Conservation (phyloP, 495 filamentous ascomycete species). For the Poronia punctata region DNA sequence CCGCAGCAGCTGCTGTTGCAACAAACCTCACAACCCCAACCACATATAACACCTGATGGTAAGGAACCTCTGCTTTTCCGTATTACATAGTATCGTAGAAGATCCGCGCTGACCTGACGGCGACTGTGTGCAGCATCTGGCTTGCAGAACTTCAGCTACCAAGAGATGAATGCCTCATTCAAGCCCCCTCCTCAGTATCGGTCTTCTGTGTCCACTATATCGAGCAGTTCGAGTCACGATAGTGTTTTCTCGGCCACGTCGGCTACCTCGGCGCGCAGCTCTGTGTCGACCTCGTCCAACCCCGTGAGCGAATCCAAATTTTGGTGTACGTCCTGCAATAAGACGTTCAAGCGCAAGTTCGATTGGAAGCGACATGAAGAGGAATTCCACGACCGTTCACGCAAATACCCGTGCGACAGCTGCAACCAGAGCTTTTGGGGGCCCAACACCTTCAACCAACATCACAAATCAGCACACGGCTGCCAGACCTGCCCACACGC, state of each 20-base stretch:
- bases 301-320: constrained; percentile 27
- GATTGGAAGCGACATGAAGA: constrained; percentile 49
- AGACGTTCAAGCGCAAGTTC: constrained; percentile 45
- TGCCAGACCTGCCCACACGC: constrained; percentile 44
- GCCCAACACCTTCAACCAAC: constrained; percentile 44
- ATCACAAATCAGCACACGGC: constrained; percentile 45
- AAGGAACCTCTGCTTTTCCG: constrained; percentile 3
- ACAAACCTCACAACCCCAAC: constrained; percentile 4
- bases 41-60: constrained; percentile 16
- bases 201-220: constrained; percentile 38
- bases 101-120: constrained; percentile 6
- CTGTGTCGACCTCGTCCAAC: constrained; percentile 29
- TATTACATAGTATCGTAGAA: background rate
- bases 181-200: constrained; percentile 19
- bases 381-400: constrained; percentile 46
- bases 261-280: constrained; percentile 28
- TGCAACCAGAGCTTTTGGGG: constrained; percentile 46
- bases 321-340: constrained; percentile 47
- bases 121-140: constrained; percentile 6
- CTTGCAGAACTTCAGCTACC: constrained; percentile 21
- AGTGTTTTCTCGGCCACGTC: constrained; percentile 29
- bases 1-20: constrained; percentile 7
- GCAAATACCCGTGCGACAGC: constrained; percentile 42
- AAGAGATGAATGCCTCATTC: constrained; percentile 20
- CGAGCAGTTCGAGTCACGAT: constrained; percentile 31